Percentiles rank a stretch among this genome's conserved stretches.
Conservation (phyloP, 2,329 filamentous ascomycete genomes). For the Alternaria metachromatica region DNA sequence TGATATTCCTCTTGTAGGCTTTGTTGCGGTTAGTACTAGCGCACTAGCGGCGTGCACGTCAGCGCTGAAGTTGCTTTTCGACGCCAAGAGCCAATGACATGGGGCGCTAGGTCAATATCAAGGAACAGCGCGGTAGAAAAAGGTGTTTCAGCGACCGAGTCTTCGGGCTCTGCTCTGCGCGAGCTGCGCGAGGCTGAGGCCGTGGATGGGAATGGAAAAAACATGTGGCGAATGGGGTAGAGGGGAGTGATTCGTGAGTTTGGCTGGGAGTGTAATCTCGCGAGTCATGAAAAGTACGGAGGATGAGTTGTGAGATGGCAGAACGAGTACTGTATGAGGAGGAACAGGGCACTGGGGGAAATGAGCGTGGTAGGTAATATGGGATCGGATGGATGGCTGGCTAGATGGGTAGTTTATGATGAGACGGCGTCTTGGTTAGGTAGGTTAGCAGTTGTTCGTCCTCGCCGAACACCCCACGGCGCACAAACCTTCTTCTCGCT, state of each 20-base stretch:
- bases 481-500: neutral
- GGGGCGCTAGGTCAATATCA: neutral
- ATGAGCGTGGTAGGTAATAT: neutral
- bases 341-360: neutral
- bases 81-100: neutral
- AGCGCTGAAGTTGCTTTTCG: neutral
- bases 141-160: slow-evolving; percentile 1
- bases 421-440: neutral
- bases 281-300: neutral
- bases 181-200: neutral
- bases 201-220: too few relatives aligned
- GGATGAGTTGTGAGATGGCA: neutral
- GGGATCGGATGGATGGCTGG: neutral
- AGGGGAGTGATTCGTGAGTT: neutral
- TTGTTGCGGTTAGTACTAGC: neutral
- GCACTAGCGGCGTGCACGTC: neutral
- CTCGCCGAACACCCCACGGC: neutral
- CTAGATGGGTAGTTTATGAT: neutral
- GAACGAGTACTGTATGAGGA: neutral
- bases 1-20: neutral
- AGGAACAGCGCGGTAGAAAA: neutral
- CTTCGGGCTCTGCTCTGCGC: neutral
- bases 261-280: neutral
- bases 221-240: neutral
- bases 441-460: neutral